Evolutionary conservation across 176 grass and related monocot genomes (phyloP), one percentile per base, ranked within the genome.

Genomic region (Luzula sylvatica): DNA sequence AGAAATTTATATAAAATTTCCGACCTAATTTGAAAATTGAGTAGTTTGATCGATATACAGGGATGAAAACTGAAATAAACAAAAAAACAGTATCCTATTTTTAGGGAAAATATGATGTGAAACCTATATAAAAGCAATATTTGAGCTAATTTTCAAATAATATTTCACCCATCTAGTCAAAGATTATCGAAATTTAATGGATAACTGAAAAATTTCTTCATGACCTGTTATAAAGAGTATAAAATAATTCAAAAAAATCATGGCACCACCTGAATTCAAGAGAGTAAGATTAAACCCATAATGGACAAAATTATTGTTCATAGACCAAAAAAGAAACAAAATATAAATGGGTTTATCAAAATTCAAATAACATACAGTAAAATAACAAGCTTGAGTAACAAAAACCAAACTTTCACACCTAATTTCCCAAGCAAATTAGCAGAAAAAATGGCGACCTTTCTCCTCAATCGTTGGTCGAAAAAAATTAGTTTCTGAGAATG

Each of bases 21-120:
- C 26, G 11, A 7, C 23, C 42, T 28, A 61, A 64, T 48, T 64
- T 16, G 14, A 48, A 46, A 48, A 48, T 49, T 15, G 15, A 24
- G 46, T 30, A 26, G 46, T 26, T 23, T 12, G 58, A 46, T 61
- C 42, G 27, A 48, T 63, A 43, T 44, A 49, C 21, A 23, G 46
- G 59, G 5, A 46, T 64, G 23, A 42, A 49, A 64, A 42, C 43
- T 48, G 29, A 64, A 30, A 38, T 18, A 44, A 61, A 29, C 20
- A 46, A 64, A 47, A 64, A 64, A 23, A 64, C 30, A 64, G 59
- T 23, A 8, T 64, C 1, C 59, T 64, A 64, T 49, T 64, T 64
- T 64, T 64, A 64, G 59, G 8, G 19, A 64, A 64, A 30, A 19
- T 8, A 42, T 23, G 12, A 20, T 38, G 29, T 35, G 50, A n/a